Base-by-base conservation (phyloP, 768 basidiomycete genomes). In the Auricularia auricula-judae region DNA sequence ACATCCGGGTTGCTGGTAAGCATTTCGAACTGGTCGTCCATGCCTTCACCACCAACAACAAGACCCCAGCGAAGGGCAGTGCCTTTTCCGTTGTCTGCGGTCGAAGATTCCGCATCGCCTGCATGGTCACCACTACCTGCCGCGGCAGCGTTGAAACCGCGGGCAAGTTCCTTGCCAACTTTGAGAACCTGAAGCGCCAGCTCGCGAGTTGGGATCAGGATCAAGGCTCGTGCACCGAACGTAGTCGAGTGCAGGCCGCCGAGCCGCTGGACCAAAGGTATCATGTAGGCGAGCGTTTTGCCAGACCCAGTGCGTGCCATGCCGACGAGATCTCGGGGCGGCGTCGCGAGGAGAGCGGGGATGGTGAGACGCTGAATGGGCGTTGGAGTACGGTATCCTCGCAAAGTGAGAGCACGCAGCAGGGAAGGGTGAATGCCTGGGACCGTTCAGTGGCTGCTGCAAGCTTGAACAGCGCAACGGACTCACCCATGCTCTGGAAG, bases 251-350 rank as follows among this genome's bases (percentile, higher is more conserved):
- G 94, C 42, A 86, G 79, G 8, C 91, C 91, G 4, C 88, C 85
- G 7, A 99, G 82, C 58, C 92, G 83, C 65, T 95, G 90, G 0
- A 97, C 80, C 16, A 99, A 82, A 61, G 97, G 97, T 33, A 98
- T 78, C 81, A 98, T 85, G 73, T 95, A 99, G 21, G 96, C 96
- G 42, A 99, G 83, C 10, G 95, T 95, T 77, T 98, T 98, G 66
- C 97, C 97, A 1, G 94, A 97, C 51, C 97, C 97, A 3, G 97
- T 99, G 43, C 97, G 84, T 43, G 97, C 96, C 97, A 98, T 99
- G 51, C 93, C 96, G 14, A 98, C 93, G 14, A 99, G 85, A 76
- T 97, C 95, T 62, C 90, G 81, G 8, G 94, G 93, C 47, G 95
- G 93, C 51, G 82, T 85, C 12, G 87, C 75, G 44, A 98, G 83